Percentiles rank a stretch among this genome's conserved stretches.
phyloP scores from a whole-genome alignment of 139 green algal genomes.

The Chlorella sp. region DNA sequence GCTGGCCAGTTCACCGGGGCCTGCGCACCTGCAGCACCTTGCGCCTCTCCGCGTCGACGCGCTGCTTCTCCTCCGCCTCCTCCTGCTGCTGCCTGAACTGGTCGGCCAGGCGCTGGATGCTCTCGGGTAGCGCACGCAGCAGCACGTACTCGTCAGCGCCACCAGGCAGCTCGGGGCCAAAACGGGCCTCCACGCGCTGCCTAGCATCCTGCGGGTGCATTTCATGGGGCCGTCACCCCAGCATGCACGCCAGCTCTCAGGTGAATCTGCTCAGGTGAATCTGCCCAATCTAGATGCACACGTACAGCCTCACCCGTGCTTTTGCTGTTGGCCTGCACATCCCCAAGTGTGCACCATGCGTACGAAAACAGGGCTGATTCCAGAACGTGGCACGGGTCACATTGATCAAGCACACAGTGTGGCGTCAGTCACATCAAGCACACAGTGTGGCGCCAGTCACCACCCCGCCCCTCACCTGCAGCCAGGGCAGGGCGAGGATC shows the following conservation, averaged over 20 bases:
- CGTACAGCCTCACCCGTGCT: not conserved
- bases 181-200: conserved; percentile 6
- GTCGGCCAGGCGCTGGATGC: conserved; percentile 4
- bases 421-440: too few relatives aligned
- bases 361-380: too few relatives aligned
- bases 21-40: conserved; percentile 1
- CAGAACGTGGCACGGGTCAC: too few relatives aligned
- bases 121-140: conserved; percentile 5
- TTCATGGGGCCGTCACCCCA: too few relatives aligned
- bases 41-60: not conserved
- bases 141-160: not conserved
- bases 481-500: conserved; percentile 21
- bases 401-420: too few relatives aligned
- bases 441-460: not conserved
- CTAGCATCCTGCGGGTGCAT: not conserved
- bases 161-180: conserved; percentile 10
- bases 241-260: not conserved
- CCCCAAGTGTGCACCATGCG: too few relatives aligned
- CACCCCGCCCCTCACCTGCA: conserved; percentile 8
- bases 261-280: not conserved
- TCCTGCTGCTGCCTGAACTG: conserved; percentile 13
- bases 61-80: not conserved
- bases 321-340: not conserved
- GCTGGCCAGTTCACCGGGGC: too few relatives aligned
- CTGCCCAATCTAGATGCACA: not conserved